A percentile compares a stretch with the other conserved stretches of the same genome.
phyloP scores from a whole-genome alignment of 2,329 filamentous ascomycete genomes.

The Colletotrichum phormii region DNA sequence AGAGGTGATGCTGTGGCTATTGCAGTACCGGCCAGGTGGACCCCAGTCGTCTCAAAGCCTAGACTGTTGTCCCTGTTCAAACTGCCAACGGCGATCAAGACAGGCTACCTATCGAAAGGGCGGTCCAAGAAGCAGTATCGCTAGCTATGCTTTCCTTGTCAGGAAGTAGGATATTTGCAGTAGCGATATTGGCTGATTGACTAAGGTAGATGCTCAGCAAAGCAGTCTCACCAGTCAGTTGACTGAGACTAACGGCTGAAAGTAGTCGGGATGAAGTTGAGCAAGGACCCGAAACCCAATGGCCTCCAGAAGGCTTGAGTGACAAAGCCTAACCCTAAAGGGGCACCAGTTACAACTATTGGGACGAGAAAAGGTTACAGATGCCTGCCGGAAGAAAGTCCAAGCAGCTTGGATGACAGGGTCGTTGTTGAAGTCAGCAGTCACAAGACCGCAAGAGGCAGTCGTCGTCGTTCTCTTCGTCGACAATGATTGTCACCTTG shows the following conservation, averaged over 20 bases:
- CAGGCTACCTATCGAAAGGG: slow-evolving; percentile 7
- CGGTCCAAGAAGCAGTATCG: background rate
- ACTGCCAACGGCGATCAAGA: slow-evolving; percentile 8
- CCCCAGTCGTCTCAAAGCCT: slow-evolving; percentile 27
- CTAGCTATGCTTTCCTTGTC: background rate
- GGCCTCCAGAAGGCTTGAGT: slow-evolving; percentile 1
- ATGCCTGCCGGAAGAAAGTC: slow-evolving; percentile 21
- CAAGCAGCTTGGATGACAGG: slow-evolving; percentile 14
- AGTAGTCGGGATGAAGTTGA: slow-evolving; percentile 14
- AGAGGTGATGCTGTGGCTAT: slow-evolving; percentile 24
- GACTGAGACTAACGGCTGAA: background rate
- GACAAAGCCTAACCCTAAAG: slow-evolving; percentile 1
- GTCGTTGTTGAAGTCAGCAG: slow-evolving; percentile 5
- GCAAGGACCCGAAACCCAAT: slow-evolving; percentile 15
- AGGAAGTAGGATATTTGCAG: background rate
- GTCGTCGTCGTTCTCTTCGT: background rate
- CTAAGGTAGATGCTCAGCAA: background rate
- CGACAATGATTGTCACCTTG: background rate
- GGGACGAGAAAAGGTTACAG: slow-evolving; percentile 22
- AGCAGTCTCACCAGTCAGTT: background rate
- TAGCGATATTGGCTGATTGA: background rate
- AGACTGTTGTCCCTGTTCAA: slow-evolving; percentile 14
- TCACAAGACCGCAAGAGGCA: background rate
- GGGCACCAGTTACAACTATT: slow-evolving; percentile 5
- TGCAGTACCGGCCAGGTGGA: slow-evolving; percentile 20